Evolutionary conservation across 371 early-diverging fungal species (phyloP).

Genomic region (Blakeslea trispora): DNA sequence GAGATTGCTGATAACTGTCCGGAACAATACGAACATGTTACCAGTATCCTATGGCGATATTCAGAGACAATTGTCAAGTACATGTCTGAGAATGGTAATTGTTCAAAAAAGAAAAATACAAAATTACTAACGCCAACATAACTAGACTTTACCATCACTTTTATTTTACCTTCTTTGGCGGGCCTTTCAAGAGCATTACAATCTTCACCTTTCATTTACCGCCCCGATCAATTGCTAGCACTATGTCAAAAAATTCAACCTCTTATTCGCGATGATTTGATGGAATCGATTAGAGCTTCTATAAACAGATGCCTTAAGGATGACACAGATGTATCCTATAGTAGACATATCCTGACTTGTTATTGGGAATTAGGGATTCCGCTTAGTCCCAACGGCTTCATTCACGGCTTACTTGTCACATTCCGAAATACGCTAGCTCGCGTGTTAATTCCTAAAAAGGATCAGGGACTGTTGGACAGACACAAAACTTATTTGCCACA

Average conservation of each 20-base stretch:
- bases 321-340: constrained; percentile 41
- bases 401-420: constrained; percentile 54
- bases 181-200: constrained; percentile 70
- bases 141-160: constrained; percentile 53
- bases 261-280: constrained; percentile 53
- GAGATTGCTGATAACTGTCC: constrained; percentile 46
- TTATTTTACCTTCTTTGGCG: constrained; percentile 67
- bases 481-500: constrained; percentile 24
- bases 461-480: constrained; percentile 1
- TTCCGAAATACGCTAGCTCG: constrained; percentile 56
- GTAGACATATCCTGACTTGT: constrained; percentile 48
- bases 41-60: constrained; percentile 27
- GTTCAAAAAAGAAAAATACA: too few relatives aligned
- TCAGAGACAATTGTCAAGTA: constrained; percentile 22
- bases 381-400: constrained; percentile 54
- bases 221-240: constrained; percentile 48
- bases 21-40: constrained; percentile 44
- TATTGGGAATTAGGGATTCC: constrained; percentile 54
- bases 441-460: constrained; percentile 34
- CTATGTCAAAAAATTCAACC: constrained; percentile 53
- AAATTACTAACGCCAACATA: too few relatives aligned
- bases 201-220: constrained; percentile 53
- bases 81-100: constrained; percentile 27
- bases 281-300: constrained; percentile 58
- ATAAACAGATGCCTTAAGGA: constrained; percentile 51